phyloP scores from a whole-genome alignment of 257 asterid species.

The Primulina huaijiensis region DNA sequence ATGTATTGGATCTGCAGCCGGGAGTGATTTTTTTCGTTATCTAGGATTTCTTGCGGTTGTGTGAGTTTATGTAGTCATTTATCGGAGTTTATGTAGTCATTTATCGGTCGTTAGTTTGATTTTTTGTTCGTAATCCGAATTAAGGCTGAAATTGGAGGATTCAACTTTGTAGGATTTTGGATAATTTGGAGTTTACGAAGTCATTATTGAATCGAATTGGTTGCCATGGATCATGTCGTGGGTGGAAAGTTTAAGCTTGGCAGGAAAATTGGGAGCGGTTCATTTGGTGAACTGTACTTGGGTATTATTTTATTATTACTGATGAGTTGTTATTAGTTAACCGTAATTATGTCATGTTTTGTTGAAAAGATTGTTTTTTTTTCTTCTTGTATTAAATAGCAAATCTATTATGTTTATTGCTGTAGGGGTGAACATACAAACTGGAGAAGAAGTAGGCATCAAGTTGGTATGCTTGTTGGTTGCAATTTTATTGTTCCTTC shows the following conservation, averaged over 20 bases:
- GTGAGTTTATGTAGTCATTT: not conserved
- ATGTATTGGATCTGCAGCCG: not conserved
- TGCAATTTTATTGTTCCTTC: not conserved
- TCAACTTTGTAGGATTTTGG: not conserved
- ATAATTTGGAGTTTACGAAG: not conserved
- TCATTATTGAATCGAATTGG: not conserved
- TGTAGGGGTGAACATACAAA: slow-evolving; percentile 85
- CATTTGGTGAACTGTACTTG: slow-evolving; percentile 95
- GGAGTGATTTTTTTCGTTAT: not conserved
- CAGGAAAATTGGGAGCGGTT: slow-evolving; percentile 95
- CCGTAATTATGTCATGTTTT: not conserved
- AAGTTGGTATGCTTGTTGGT: slow-evolving; percentile 56
- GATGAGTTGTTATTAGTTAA: not conserved
- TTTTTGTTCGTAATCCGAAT: not conserved
- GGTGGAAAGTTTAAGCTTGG: slow-evolving; percentile 96
- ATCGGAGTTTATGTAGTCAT: not conserved
- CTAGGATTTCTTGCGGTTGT: not conserved
- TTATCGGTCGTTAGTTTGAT: not conserved
- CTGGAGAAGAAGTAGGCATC: slow-evolving; percentile 96
- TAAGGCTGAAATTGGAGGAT: not conserved
- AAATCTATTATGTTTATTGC: slow-evolving; percentile 4
- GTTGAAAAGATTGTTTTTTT: not conserved
- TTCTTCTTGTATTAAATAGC: not conserved
- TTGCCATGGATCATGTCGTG: slow-evolving; percentile 74
- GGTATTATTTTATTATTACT: slow-evolving; percentile 40